Conservation (phyloP, 2,329 filamentous ascomycete species). For the Stromatinia cepivora region DNA sequence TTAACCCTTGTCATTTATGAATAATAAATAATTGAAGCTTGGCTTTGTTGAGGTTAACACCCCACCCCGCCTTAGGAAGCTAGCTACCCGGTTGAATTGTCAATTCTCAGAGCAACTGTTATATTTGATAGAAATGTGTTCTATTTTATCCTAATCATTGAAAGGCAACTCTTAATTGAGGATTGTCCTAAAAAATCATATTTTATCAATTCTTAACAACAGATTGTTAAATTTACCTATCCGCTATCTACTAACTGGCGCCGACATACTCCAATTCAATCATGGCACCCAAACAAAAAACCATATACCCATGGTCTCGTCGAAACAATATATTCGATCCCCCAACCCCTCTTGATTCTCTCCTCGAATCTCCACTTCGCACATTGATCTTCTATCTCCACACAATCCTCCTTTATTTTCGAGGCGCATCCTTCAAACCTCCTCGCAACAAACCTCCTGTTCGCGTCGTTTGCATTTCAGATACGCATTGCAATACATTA, state of each 20-base stretch:
- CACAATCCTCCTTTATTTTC: slow-evolving; percentile 63
- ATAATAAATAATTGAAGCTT: neutral
- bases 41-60: neutral
- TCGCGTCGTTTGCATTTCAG: slow-evolving; percentile 82
- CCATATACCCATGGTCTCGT: slow-evolving; percentile 38
- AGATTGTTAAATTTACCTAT: neutral
- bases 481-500: slow-evolving; percentile 72
- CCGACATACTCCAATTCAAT: neutral
- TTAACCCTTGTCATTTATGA: neutral
- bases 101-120: neutral
- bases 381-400: slow-evolving; percentile 64
- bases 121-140: slow-evolving; percentile 5
- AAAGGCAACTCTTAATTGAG: slow-evolving; percentile 14
- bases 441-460: slow-evolving; percentile 58
- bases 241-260: too few species aligned
- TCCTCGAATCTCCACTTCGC: slow-evolving; percentile 69
- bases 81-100: neutral
- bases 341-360: slow-evolving; percentile 56
- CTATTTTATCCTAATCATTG: neutral
- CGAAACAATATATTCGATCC: slow-evolving; percentile 37
- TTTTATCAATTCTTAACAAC: neutral
- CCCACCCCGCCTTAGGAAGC: neutral
- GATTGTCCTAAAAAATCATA: neutral
- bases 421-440: slow-evolving; percentile 62
- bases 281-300: slow-evolving; percentile 25